phyloP scores from a whole-genome alignment of 805 yeast species.

The Wickerhamomyces chaumierensis region DNA sequence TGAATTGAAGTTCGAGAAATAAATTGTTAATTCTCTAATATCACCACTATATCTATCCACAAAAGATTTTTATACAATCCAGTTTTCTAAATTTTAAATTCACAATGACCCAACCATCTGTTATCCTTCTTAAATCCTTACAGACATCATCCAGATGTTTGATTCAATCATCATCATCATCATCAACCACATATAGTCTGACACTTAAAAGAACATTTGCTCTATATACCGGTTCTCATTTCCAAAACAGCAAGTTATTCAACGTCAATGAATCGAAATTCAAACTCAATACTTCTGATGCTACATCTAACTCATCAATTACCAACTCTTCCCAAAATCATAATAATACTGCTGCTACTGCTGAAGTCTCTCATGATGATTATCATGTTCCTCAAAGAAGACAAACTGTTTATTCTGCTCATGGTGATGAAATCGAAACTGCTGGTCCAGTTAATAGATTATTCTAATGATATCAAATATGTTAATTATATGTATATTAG shows the following conservation, averaged over 20 bases:
- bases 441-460: slow-evolving; percentile 20
- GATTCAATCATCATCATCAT: not conserved
- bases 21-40: too few species aligned
- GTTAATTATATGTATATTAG: too few species aligned
- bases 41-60: too few species aligned
- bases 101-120: not conserved
- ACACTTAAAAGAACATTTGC: slow-evolving; percentile 13
- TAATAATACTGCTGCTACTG: not conserved
- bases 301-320: too few species aligned
- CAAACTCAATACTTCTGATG: not conserved
- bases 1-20: too few species aligned
- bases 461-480: too few species aligned
- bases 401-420: slow-evolving; percentile 17
- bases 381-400: slow-evolving; percentile 2
- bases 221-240: slow-evolving; percentile 5
- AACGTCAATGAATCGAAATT: not conserved
- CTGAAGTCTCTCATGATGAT: too few species aligned
- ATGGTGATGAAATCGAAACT: slow-evolving; percentile 21
- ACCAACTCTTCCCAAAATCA: slow-evolving; percentile 2
- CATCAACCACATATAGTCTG: slow-evolving; percentile 7
- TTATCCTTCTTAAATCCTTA: slow-evolving; percentile 9
- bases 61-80: too few species aligned
- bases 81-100: too few species aligned
- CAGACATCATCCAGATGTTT: slow-evolving; percentile 17
- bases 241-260: not conserved